Evolutionary conservation across 78 protist genomes (phyloP).

Genomic region (slime mould (Dictyostelium discoideum)): DNA sequence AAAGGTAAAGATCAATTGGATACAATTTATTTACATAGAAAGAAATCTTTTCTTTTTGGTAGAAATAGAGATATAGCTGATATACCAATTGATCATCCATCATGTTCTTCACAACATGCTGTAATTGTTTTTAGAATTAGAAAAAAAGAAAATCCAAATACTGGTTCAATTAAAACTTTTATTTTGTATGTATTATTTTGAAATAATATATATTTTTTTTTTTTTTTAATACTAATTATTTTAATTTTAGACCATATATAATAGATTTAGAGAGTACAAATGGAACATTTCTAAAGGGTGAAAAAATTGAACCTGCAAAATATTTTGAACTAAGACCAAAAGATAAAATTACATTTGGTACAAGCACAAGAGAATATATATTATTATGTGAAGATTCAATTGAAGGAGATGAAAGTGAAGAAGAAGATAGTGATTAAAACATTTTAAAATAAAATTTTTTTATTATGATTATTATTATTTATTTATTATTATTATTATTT

Average conservation of each 20-base stretch:
- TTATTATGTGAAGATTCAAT: conserved; percentile 74
- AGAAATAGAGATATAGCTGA: conserved; percentile 87
- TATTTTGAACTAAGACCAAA: conserved; percentile 83
- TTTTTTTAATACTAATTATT: background rate
- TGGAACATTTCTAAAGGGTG: conserved; percentile 88
- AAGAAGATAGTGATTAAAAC: background rate
- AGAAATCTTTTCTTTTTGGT: conserved; percentile 86
- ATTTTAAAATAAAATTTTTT: background rate
- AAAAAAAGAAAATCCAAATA: conserved; percentile 11
- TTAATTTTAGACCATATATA: conserved; percentile 82
- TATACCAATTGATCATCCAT: conserved; percentile 93
- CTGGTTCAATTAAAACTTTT: background rate
- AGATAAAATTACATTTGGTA: conserved; percentile 90
- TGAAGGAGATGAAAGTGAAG: background rate
- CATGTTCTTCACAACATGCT: conserved; percentile 95
- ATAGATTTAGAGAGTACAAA: conserved; percentile 93
- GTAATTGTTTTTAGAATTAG: conserved; percentile 83
- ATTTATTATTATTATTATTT: background rate
- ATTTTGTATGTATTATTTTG: conserved; percentile 6
- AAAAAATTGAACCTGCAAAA: conserved; percentile 57
- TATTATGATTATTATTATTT: background rate
- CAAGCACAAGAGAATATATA: conserved; percentile 89
- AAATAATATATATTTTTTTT: too few relatives aligned
- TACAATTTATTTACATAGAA: conserved; percentile 46
- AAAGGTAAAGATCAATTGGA: conserved; percentile 83